Base-by-base conservation (phyloP, 1,139 yeast genomes). In the Suhomyces atakaporum region DNA sequence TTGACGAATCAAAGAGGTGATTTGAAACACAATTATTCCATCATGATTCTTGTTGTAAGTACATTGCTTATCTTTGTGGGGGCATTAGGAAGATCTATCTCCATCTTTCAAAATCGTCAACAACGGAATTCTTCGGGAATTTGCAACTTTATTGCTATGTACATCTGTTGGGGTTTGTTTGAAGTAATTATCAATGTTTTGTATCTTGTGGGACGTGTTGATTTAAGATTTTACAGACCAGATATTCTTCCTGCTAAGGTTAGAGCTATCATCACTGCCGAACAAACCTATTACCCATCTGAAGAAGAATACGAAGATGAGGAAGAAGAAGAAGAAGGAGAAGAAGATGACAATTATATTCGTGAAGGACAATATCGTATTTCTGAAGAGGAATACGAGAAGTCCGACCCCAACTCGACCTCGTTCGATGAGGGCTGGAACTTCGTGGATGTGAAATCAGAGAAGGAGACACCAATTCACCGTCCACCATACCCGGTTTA, bases 141-240 rank as follows among this genome's bases (percentile, higher is more conserved):
- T 4, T 56, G 62, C 33, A 44, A 47, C 19, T 75, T 80, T n/a
- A 73, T 75, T 32, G 79, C 79, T 20, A 75, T 81, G 81, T 84
- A 82, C 56, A 68, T 81, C 25, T 62, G 78, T 45, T 84, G 86
- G 77, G 85, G 85, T 18, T 76, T 73, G 4, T 64, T 80, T 27
- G 94, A 85, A 61, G 70, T 72, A 0, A 45, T 80, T 19, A 75
- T 81, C 39, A 71, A 79, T 40, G 44, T 78, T 5, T 40, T 80
- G 29, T 81, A 79, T 57, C 58, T 84, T 29, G 57, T 79, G 19
- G 79, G 81, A 27, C 69, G 94, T 54, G 77, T 81, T 33, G 94
- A 84, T 56, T 69, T 84, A 50, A 71, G 94, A 54, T 84, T 84
- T 63, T 84, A 84, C 69, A 79, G 87, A 58, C 92, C 92, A 16